Conservation (phyloP, 208 protist genomes). For the Plasmodiophora brassicae region DNA sequence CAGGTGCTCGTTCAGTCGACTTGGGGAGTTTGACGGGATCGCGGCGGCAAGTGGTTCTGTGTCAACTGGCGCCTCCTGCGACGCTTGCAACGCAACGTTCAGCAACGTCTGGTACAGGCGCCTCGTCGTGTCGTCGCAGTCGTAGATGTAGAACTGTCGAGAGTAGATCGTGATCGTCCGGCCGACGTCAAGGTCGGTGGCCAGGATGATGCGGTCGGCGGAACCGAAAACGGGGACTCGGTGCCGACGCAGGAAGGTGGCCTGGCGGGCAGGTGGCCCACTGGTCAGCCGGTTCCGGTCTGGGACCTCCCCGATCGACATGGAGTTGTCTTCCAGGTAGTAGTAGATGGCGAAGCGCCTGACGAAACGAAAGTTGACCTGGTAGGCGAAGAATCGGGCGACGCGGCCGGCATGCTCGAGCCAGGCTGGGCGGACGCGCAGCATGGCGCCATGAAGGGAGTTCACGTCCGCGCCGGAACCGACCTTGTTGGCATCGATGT, state of each 20-base stretch:
- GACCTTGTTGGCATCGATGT: not conserved
- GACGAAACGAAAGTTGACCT: not conserved
- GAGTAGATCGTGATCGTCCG: not conserved
- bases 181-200: not conserved
- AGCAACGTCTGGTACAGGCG: too few relatives aligned
- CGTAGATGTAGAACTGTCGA: not conserved
- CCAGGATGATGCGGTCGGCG: not conserved
- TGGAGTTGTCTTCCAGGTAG: slow-evolving; percentile 21
- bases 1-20: not conserved
- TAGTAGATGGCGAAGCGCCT: not conserved
- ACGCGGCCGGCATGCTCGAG: not conserved
- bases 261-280: not conserved
- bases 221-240: not conserved
- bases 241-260: not conserved
- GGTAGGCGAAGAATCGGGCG: slow-evolving; percentile 8
- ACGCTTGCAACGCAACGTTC: too few relatives aligned
- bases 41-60: too few relatives aligned
- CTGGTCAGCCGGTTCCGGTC: not conserved
- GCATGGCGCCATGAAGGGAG: not conserved
- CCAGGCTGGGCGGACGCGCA: not conserved
- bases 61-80: too few relatives aligned
- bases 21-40: too few relatives aligned
- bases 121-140: not conserved
- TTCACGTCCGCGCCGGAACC: not conserved
- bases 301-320: not conserved